Conservation (phyloP, 208 protist species). For the Tritrichomonas musculus region DNA sequence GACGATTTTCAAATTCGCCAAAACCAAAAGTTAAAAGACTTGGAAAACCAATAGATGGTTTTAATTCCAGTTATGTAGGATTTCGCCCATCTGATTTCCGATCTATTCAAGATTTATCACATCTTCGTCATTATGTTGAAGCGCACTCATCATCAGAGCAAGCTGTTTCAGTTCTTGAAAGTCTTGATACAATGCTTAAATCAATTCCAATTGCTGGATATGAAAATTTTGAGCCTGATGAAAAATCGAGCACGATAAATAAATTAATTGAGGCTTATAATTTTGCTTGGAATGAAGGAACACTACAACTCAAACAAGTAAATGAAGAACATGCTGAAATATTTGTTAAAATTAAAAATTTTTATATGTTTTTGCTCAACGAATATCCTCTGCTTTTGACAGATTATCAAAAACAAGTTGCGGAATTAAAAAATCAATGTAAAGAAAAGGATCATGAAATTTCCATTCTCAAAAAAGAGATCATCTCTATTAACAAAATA, state of each 20-base stretch:
- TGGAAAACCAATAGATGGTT: too few relatives aligned
- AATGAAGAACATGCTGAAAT: neutral
- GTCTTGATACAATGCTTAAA: neutral
- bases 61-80: too few relatives aligned
- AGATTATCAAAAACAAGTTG: neutral
- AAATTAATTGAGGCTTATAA: neutral
- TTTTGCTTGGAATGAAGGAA: constrained; percentile 10
- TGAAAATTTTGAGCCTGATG: neutral
- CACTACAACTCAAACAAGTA: neutral
- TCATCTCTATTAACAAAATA: neutral
- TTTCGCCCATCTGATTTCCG: too few relatives aligned
- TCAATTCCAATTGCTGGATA: neutral
- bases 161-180: neutral
- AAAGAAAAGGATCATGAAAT: neutral
- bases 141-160: neutral
- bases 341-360: neutral
- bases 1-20: too few relatives aligned
- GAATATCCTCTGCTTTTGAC: neutral
- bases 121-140: neutral
- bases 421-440: neutral
- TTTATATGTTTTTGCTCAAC: neutral
- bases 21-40: too few relatives aligned
- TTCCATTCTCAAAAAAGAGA: neutral
- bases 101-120: neutral
- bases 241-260: neutral